A percentile compares a stretch with the other conserved stretches of the same genome.
phyloP scores from a whole-genome alignment of 345 rosid genomes.

The Anacardium occidentale region DNA sequence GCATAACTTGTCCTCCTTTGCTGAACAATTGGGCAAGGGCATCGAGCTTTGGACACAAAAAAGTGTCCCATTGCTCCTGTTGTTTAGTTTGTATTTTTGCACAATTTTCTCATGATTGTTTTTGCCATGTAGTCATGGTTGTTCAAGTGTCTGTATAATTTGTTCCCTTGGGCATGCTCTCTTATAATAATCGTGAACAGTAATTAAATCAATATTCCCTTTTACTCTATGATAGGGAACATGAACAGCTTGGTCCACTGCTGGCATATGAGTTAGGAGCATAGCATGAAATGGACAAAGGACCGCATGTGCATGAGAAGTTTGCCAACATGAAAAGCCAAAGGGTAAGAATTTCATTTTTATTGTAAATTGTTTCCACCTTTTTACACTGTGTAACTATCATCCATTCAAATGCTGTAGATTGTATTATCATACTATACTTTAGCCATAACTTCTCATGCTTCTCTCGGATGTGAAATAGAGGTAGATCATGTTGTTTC shows the following conservation, averaged over 20 bases:
- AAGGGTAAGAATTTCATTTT: slow-evolving; percentile 32
- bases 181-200: neutral
- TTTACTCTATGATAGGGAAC: slow-evolving; percentile 14
- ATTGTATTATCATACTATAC: neutral
- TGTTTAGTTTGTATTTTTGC: neutral
- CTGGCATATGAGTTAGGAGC: slow-evolving; percentile 21
- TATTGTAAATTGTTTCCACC: neutral
- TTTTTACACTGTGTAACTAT: neutral
- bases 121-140: neutral
- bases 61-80: neutral
- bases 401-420: neutral
- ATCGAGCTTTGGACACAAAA: neutral
- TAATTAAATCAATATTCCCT: neutral
- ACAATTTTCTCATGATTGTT: neutral
- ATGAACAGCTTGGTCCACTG: slow-evolving; percentile 1
- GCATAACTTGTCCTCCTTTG: neutral
- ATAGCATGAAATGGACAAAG: slow-evolving; percentile 36
- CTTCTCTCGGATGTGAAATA: neutral
- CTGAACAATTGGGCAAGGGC: neutral
- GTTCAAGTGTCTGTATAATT: neutral
- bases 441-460: neutral
- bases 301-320: slow-evolving; percentile 28
- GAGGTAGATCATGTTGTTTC: neutral
- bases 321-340: slow-evolving; percentile 33
- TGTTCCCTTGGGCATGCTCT: neutral